Evolutionary conservation across 1,284 basidiomycete species (phyloP), one percentile per base, ranked within the genome.

Genomic region (Somion occarium): DNA sequence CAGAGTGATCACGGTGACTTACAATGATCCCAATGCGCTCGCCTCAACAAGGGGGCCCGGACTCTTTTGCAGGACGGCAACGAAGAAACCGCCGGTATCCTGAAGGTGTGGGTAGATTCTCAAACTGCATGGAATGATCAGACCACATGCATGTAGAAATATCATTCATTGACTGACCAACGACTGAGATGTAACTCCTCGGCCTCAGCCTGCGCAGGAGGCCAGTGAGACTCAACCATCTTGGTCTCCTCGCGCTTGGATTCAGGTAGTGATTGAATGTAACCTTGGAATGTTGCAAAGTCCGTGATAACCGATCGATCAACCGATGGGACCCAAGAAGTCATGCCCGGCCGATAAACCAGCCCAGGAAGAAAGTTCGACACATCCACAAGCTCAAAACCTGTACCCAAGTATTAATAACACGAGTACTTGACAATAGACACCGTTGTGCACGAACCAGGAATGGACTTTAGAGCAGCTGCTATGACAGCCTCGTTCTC

Each of bases 401-500:
- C 88, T 85, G 44, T 20, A 4, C 59, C 12, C 26, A 25, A 49
- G 15, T 18, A 38, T 5, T 43, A 39, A 27, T n/a, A 26, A n/a
- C 22, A n/a, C 13, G 3, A 18, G 23, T 7, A 3, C 7, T 24
- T 15, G 39, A 30, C 3, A 38, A 5, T 34, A 12, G 19, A 34
- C 46, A 39, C 11, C 4, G 19, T 11, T 1, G 26, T 23, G 27
- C 45, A 42, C 75, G 39, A 38, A 86, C 91, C 88, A 24, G 83
- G 76, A 57, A 85, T 81, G 3, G 76, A 71, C 55, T 81, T 82
- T 25, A 98, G 73, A 0, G 90, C 94, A 27, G 90, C 88, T 1
- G 92, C 89, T 26, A 99, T 78, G 53, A 99, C 96, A 5, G 97
- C 93, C 70, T 99, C 97, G 67, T 99, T 98, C 71, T 99, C 97